Percentiles rank a stretch among this genome's conserved stretches.
These are phyloP conservation scores for Fusarium anthophilum DNA, from an alignment of 2,329 filamentous ascomycete species.

Conservation along the genomic window DNA sequence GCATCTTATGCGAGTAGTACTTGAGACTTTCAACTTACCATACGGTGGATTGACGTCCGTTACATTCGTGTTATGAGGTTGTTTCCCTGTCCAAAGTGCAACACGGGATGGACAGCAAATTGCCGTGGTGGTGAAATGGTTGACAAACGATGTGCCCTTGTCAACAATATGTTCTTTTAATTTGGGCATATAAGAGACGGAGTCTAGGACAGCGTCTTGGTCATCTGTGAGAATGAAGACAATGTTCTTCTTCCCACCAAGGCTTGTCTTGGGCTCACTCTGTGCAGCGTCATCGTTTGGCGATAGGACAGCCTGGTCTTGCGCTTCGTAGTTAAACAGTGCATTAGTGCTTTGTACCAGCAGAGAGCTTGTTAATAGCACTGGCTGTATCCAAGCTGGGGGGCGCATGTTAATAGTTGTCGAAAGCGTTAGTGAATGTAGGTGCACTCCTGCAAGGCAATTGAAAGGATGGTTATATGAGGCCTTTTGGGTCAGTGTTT, in stretches of 20 bases:
- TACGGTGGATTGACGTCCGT: constrained; percentile 49
- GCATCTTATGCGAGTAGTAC: not conserved
- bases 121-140: constrained; percentile 73
- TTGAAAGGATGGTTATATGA: not conserved
- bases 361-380: not conserved
- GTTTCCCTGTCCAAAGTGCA: constrained; percentile 70
- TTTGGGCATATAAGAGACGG: constrained; percentile 67
- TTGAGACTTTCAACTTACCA: not conserved
- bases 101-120: constrained; percentile 75
- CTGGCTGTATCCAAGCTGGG: constrained; percentile 3
- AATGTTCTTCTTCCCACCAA: constrained; percentile 64
- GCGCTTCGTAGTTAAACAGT: not conserved
- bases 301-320: not conserved
- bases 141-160: constrained; percentile 66
- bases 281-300: not conserved
- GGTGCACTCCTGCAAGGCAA: not conserved
- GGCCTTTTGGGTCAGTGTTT: not conserved
- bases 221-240: constrained; percentile 76
- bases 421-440: not conserved
- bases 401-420: constrained; percentile 12
- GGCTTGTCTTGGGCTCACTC: not conserved
- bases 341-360: not conserved
- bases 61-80: constrained; percentile 77
- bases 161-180: constrained; percentile 65
- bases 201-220: constrained; percentile 70